Conservation (phyloP, 345 rosid species). For the Populus davidiana region DNA sequence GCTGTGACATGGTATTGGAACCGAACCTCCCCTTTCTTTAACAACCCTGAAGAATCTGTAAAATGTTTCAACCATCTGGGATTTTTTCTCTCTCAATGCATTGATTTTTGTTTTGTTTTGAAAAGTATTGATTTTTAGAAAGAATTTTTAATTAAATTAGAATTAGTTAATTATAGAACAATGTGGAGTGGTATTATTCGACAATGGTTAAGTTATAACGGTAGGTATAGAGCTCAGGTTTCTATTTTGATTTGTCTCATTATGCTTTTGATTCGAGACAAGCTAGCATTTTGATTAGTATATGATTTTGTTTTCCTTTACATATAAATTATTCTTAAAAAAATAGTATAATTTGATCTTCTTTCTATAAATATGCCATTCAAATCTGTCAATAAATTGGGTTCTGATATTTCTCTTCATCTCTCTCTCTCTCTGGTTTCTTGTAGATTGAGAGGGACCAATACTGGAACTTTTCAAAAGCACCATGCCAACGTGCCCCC, state of each 20-base stretch:
- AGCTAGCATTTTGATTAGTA: background rate
- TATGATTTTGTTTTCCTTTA: background rate
- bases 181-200: no score
- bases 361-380: background rate
- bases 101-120: no score
- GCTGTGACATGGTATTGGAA: background rate
- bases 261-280: background rate
- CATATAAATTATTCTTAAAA: background rate
- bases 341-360: background rate
- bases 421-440: background rate
- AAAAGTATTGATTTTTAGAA: no score
- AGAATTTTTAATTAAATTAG: no score
- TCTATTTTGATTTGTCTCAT: background rate
- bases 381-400: background rate
- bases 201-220: no score
- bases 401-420: background rate
- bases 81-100: no score
- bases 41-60: background rate
- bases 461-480: background rate
- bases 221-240: no score
- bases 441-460: background rate
- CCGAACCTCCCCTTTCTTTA: no score
- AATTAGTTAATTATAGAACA: no score
- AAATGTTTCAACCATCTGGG: no score
- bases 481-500: constrained; percentile 29